These are phyloP conservation scores for Pontederia paniculata DNA, from an alignment of 176 grass and related monocot genomes.

Conservation along the genomic window DNA sequence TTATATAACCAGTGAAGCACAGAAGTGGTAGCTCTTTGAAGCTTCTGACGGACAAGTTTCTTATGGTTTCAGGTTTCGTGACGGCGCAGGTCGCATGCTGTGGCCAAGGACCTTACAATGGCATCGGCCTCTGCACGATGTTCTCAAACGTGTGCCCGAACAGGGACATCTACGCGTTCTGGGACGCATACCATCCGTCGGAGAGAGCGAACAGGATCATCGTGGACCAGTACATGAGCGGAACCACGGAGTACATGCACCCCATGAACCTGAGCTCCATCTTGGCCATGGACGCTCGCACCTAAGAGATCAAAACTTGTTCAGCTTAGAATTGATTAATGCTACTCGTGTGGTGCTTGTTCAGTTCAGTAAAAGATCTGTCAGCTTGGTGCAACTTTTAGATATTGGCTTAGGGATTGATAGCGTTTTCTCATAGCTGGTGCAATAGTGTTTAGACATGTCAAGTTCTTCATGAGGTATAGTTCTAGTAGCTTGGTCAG, in stretches of 20 bases:
- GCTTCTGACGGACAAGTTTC: neutral
- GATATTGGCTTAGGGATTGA: too few relatives aligned
- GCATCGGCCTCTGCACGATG: constrained; percentile 71
- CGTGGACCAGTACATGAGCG: constrained; percentile 43
- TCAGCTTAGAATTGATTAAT: too few relatives aligned
- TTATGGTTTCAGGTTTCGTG: constrained; percentile 31
- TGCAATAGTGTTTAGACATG: too few relatives aligned
- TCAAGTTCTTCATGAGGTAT: too few relatives aligned
- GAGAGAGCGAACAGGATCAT: constrained; percentile 75
- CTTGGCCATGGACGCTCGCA: constrained; percentile 31
- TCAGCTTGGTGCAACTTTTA: too few relatives aligned
- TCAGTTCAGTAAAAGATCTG: too few relatives aligned
- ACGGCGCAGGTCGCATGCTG: constrained; percentile 61
- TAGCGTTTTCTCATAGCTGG: too few relatives aligned
- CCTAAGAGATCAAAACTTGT: neutral
- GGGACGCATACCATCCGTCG: constrained; percentile 85
- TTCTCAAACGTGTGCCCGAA: constrained; percentile 48
- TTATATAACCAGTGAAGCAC: too few relatives aligned
- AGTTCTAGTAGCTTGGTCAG: too few relatives aligned
- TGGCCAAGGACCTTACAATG: constrained; percentile 69
- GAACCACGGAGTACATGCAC: constrained; percentile 27
- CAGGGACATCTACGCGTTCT: constrained; percentile 61
- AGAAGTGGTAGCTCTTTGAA: too few relatives aligned
- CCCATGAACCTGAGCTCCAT: constrained; percentile 89
- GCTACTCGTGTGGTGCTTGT: too few relatives aligned